phyloP scores from a whole-genome alignment of 306 rosid species.

The Cicer bijugum region DNA sequence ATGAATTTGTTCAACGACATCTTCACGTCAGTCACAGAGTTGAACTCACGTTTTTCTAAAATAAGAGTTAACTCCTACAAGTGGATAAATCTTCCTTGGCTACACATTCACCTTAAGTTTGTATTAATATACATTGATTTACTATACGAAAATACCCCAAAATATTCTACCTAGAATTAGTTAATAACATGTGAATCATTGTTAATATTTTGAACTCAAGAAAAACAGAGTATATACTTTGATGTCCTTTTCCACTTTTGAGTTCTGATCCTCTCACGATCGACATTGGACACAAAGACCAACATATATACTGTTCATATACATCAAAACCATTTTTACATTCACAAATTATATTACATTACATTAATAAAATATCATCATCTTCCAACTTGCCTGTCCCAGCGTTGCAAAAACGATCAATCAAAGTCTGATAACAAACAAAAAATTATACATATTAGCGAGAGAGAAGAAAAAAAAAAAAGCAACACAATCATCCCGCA shows the following conservation, averaged over 20 bases:
- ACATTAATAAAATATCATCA: background rate
- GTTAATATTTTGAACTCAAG: background rate
- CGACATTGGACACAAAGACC: background rate
- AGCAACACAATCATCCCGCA: slow-evolving; percentile 19
- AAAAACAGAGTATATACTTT: too few species aligned
- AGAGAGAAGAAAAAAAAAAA: background rate
- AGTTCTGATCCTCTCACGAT: background rate
- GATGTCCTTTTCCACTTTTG: background rate
- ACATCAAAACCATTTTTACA: slow-evolving; percentile 29
- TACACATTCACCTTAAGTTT: too few species aligned
- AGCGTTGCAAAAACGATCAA: slow-evolving; percentile 29
- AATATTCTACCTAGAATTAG: background rate
- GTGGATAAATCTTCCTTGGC: too few species aligned
- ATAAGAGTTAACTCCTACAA: too few species aligned
- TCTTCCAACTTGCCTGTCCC: slow-evolving; percentile 17
- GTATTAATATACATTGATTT: too few species aligned
- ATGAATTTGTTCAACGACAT: too few species aligned
- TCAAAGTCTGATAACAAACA: slow-evolving; percentile 22
- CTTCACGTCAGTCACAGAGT: too few species aligned
- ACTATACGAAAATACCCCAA: too few species aligned
- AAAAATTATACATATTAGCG: background rate
- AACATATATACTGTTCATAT: slow-evolving; percentile 20
- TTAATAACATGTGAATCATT: slow-evolving; percentile 10
- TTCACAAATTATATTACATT: slow-evolving; percentile 22
- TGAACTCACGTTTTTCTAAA: too few species aligned